Base-by-base conservation (phyloP, 2,329 filamentous ascomycete species). In the Calonectria hawksworthii region DNA sequence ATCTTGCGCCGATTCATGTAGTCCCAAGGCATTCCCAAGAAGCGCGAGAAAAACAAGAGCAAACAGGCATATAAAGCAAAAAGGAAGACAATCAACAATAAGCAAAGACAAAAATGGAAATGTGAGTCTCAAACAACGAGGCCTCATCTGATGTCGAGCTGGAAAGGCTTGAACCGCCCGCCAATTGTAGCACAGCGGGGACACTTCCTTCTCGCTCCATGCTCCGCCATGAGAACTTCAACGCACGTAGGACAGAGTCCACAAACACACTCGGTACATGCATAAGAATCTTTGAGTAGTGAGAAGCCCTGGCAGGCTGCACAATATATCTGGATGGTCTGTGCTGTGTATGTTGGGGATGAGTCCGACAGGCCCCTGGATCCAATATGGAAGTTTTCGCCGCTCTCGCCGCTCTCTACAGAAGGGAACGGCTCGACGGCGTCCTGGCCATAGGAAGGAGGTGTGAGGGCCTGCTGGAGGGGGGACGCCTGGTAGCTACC, bases 251-350 rank as follows among this genome's bases (percentile, higher is more conserved):
- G 92, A 85, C 97, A 99, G 65, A 99, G 90, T 21, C 96, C 96
- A 83, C 95, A 98, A 77, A 99, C 98, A 84, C 97, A 99, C 85
- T 98, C 96, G 1, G 96, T 98, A 84, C 96, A 99, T 28, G 96
- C 96, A 82, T 96, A 98, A 41, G 95, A 97, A 81, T 96, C 94
- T 81, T 93, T 93, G 32, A 99, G 87, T 14, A 93, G 87, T 67
- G 94, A 96, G 23, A 96, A 89, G 47, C 93, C 92, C 77, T 95
- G 93, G 83, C 96, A 99, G 63, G 94, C 94, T 26, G 96, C 95
- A 84, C 96, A 99, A 83, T 98, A 98, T 52, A 99, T 98, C 83
- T 98, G 95, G 4, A 96, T 94, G 76, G 90, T 90, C 68, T 95
- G 94, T 10, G 93, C 93, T 23, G 91, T 92, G 86, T 94, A 94